Conservation (phyloP, 371 early-diverging fungal species). For the Synchytrium microbalum region DNA sequence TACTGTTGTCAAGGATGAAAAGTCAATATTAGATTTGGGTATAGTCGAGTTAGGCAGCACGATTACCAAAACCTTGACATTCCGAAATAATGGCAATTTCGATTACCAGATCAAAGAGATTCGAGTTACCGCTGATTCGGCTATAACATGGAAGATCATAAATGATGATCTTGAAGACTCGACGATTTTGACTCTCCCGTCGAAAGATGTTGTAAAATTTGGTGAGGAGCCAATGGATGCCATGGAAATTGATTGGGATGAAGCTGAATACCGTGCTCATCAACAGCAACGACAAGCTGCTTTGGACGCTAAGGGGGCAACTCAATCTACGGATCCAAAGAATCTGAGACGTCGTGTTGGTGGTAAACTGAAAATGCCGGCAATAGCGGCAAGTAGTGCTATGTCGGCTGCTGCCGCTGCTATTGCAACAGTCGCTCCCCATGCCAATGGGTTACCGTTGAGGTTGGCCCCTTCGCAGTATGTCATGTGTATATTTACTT, state of each 20-base stretch:
- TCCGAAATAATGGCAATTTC: not conserved
- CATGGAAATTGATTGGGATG: conserved; percentile 41
- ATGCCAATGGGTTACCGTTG: conserved; percentile 13
- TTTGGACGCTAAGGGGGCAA: not conserved
- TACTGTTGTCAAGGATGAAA: not conserved
- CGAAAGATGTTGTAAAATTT: not conserved
- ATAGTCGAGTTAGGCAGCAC: not conserved
- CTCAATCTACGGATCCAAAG: not conserved
- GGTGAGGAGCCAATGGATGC: conserved; percentile 12
- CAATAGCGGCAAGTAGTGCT: not conserved
- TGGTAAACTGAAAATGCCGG: conserved; percentile 1
- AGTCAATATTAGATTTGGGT: not conserved
- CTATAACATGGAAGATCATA: not conserved
- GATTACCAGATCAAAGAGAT: not conserved
- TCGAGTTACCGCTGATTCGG: not conserved
- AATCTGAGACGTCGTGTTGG: not conserved
- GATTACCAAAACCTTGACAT: not conserved
- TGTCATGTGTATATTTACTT: conserved; percentile 14
- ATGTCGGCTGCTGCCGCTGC: conserved; percentile 7
- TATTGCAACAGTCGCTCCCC: not conserved
- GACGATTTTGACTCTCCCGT: conserved; percentile 2
- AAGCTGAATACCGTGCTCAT: conserved; percentile 22
- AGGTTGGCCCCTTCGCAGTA: conserved; percentile 21
- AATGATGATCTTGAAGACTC: not conserved
- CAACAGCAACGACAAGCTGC: conserved; percentile 11